phyloP scores from a whole-genome alignment of 768 basidiomycete genomes.

The Pholiota microspora region DNA sequence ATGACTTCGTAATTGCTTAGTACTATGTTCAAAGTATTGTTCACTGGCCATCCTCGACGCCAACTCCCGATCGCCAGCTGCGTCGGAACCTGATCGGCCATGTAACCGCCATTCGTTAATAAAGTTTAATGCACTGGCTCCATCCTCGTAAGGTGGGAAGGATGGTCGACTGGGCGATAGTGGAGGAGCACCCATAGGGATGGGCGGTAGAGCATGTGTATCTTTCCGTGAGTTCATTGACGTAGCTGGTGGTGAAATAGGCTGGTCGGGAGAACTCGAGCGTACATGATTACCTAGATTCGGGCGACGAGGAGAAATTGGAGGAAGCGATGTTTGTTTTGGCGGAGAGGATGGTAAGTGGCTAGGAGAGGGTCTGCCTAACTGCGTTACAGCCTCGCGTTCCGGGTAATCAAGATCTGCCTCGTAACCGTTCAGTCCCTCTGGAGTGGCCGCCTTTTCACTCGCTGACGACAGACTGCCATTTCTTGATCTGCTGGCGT shows the following conservation, averaged over 20 bases:
- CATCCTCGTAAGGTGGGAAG: slow-evolving; percentile 36
- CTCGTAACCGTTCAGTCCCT: slow-evolving; percentile 63
- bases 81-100: slow-evolving; percentile 49
- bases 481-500: slow-evolving; percentile 53
- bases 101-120: slow-evolving; percentile 24
- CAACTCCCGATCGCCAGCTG: slow-evolving; percentile 47
- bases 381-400: slow-evolving; percentile 38
- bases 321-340: slow-evolving; percentile 32
- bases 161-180: slow-evolving; percentile 43
- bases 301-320: slow-evolving; percentile 36
- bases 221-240: slow-evolving; percentile 19
- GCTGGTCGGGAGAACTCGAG: slow-evolving; percentile 18
- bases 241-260: slow-evolving; percentile 36
- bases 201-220: slow-evolving; percentile 25
- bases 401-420: slow-evolving; percentile 66
- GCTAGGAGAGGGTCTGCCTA: slow-evolving; percentile 38
- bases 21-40: slow-evolving; percentile 28
- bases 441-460: slow-evolving; percentile 52
- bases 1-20: slow-evolving; percentile 28
- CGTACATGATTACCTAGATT: background rate
- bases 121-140: slow-evolving; percentile 26
- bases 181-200: slow-evolving; percentile 35
- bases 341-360: slow-evolving; percentile 21
- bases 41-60: slow-evolving; percentile 36
- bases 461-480: slow-evolving; percentile 73